Conservation (phyloP, 371 early-diverging fungal species). For the Lichtheimia ornata region DNA sequence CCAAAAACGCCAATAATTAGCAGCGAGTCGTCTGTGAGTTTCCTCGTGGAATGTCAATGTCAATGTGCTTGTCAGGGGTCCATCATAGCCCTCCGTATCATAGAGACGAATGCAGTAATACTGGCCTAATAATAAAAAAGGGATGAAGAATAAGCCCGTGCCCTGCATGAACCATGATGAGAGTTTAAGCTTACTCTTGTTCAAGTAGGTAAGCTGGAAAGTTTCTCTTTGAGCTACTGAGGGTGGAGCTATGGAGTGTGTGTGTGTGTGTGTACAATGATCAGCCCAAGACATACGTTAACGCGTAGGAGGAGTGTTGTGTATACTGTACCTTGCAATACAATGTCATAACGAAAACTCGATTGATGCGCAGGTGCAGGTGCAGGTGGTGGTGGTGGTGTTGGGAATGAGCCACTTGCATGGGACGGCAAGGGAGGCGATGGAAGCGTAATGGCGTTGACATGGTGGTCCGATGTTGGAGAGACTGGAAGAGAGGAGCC, state of each 20-base stretch:
- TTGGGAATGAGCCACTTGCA: no score
- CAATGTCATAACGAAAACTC: slow-evolving; percentile 26
- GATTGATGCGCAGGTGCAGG: background rate
- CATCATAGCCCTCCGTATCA: slow-evolving; percentile 27
- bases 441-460: no score
- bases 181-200: slow-evolving; percentile 50
- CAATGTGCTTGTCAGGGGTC: slow-evolving; percentile 59
- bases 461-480: no score
- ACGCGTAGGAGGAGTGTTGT: no score
- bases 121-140: slow-evolving; percentile 8
- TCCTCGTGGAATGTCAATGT: slow-evolving; percentile 75
- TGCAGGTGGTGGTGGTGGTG: no score
- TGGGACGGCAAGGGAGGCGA: no score
- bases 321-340: slow-evolving; percentile 22
- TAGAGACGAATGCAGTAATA: slow-evolving; percentile 16
- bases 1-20: slow-evolving; percentile 80
- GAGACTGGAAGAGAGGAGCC: no score
- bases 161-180: slow-evolving; percentile 18
- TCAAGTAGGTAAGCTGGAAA: slow-evolving; percentile 57
- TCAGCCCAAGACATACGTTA: background rate
- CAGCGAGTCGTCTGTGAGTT: slow-evolving; percentile 63
- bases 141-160: slow-evolving; percentile 2
- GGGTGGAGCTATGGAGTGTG: slow-evolving; percentile 52
- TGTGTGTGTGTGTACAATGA: slow-evolving; percentile 42
- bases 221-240: slow-evolving; percentile 63